These are phyloP conservation scores for Schizochytrium sp. DNA, from an alignment of 108 stramenopile genomes.

Conservation along the genomic window DNA sequence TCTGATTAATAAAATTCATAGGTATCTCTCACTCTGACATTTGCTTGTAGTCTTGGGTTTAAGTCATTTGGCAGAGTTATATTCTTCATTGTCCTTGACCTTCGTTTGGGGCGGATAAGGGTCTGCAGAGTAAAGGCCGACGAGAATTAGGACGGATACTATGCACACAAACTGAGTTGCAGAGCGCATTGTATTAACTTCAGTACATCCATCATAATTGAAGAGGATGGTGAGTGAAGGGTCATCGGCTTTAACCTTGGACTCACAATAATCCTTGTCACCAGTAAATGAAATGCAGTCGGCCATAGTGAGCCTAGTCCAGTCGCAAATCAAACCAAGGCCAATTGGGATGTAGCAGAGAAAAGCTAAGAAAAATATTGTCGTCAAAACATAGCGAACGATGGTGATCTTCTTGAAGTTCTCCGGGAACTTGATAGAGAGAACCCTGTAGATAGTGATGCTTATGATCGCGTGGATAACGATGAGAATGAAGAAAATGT, in stretches of 20 bases:
- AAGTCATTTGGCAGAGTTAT: no score
- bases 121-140: background rate
- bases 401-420: background rate
- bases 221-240: background rate
- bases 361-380: background rate
- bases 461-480: background rate
- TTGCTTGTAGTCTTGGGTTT: no score
- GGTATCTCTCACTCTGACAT: no score
- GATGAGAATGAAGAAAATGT: conserved; percentile 26
- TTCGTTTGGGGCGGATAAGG: background rate
- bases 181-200: conserved; percentile 19
- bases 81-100: no score
- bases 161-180: conserved; percentile 39
- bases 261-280: background rate
- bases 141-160: background rate
- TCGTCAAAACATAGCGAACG: background rate
- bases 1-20: no score
- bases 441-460: background rate
- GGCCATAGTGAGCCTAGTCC: background rate
- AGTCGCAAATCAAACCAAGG: background rate
- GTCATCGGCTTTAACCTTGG: background rate
- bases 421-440: background rate
- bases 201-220: background rate
- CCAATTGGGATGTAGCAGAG: conserved; percentile 52
- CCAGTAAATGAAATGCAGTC: background rate